phyloP scores from a whole-genome alignment of 192 early-diverging fungal species.

The Linnemannia elongata region DNA sequence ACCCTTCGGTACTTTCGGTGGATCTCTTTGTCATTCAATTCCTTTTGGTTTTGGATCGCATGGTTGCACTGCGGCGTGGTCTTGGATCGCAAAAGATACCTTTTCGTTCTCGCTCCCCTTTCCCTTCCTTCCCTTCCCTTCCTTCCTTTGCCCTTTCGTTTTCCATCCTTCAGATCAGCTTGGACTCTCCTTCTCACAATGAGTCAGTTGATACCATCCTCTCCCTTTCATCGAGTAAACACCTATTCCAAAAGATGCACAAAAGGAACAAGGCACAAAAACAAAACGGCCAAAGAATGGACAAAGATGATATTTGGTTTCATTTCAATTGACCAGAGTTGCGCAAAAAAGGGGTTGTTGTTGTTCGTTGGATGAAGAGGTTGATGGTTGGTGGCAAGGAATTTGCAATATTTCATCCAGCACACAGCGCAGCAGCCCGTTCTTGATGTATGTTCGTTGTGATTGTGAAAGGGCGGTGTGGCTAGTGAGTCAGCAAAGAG shows the following conservation, averaged over 20 bases:
- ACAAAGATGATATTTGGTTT: background rate
- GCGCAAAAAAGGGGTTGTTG: background rate
- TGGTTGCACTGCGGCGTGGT: background rate
- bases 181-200: background rate
- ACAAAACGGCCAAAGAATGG: background rate
- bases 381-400: background rate
- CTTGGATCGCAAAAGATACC: background rate
- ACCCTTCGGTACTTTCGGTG: background rate
- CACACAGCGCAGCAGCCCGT: background rate
- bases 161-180: background rate
- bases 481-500: constrained; percentile 1
- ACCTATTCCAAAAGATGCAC: background rate
- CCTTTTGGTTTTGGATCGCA: background rate
- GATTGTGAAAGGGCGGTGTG: background rate
- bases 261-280: background rate
- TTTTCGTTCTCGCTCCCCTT: background rate
- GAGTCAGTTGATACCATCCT: background rate
- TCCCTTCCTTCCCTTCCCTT: background rate
- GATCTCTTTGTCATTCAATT: constrained; percentile 49
- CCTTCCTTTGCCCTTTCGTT: background rate
- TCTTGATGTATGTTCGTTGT: background rate
- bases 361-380: background rate
- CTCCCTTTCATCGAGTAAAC: background rate
- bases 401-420: constrained; percentile 8
- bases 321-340: background rate